These are phyloP conservation scores for Claviceps lovelessii DNA, from an alignment of 2,329 filamentous ascomycete genomes.

Conservation along the genomic window DNA sequence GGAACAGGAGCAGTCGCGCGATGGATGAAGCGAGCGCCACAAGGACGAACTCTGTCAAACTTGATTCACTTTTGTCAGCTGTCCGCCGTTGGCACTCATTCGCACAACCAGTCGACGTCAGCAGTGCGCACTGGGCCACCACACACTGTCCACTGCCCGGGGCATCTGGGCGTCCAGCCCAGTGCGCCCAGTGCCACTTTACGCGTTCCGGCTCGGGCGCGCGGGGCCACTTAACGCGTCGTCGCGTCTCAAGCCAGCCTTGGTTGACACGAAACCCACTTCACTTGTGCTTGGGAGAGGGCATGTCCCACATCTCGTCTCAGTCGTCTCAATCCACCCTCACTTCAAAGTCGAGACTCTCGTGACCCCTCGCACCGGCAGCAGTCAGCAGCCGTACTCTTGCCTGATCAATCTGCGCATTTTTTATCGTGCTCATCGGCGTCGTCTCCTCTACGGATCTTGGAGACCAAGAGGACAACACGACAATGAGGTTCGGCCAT, in stretches of 20 bases:
- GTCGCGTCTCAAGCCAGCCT: slow-evolving; percentile 9
- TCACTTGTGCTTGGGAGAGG: neutral
- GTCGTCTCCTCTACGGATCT: neutral
- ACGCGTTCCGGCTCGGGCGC: slow-evolving; percentile 23
- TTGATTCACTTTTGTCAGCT: neutral
- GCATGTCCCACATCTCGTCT: slow-evolving; percentile 2
- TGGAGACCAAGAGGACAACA: neutral
- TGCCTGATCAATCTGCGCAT: neutral
- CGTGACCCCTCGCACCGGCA: slow-evolving; percentile 2
- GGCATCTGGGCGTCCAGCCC: too few relatives aligned
- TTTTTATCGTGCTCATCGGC: neutral
- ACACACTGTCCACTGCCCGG: too few relatives aligned
- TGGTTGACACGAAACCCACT: slow-evolving; percentile 13
- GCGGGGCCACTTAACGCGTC: slow-evolving; percentile 28
- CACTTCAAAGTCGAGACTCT: slow-evolving; percentile 4
- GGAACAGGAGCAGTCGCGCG: neutral
- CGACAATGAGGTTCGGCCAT: slow-evolving; percentile 13
- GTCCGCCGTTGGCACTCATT: neutral
- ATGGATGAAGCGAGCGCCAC: neutral
- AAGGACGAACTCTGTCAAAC: neutral
- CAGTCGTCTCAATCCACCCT: slow-evolving; percentile 7
- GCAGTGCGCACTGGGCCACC: neutral
- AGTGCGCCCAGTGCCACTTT: slow-evolving; percentile 16
- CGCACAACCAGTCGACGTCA: neutral
- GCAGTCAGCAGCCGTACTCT: neutral